Conservation (phyloP, 78 protist species). For the Mastigamoeba balamuthi region DNA sequence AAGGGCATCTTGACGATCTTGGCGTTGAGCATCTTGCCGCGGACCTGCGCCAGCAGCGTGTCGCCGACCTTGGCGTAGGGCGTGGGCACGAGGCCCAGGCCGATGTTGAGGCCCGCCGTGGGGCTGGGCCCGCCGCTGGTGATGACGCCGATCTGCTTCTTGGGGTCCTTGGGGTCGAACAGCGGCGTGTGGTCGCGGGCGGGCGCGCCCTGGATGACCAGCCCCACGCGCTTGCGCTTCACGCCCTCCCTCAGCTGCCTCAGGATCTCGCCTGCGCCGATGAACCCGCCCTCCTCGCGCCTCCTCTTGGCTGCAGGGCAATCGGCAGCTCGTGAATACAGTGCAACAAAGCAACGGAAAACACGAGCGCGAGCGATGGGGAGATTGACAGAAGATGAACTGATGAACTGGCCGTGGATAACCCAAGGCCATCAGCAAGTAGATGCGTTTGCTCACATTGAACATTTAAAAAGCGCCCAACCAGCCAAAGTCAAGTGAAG, state of each 20-base stretch:
- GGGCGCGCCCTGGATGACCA: slow-evolving; percentile 65
- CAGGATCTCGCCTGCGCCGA: slow-evolving; percentile 69
- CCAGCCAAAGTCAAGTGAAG: neutral
- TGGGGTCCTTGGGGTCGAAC: slow-evolving; percentile 1
- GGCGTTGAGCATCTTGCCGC: slow-evolving; percentile 23
- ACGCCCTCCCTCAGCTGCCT: slow-evolving; percentile 59
- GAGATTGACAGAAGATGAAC: no score
- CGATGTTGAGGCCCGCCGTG: slow-evolving; percentile 51
- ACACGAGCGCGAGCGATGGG: neutral
- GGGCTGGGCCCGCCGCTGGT: slow-evolving; percentile 83
- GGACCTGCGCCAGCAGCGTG: slow-evolving; percentile 12
- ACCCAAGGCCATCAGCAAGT: neutral
- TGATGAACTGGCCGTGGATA: no score
- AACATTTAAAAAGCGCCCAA: no score
- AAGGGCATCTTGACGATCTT: slow-evolving; percentile 79
- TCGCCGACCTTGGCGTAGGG: slow-evolving; percentile 33
- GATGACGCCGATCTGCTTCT: slow-evolving; percentile 59
- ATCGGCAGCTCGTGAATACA: no score
- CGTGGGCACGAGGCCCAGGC: slow-evolving; percentile 73
- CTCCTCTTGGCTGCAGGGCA: slow-evolving; percentile 49
- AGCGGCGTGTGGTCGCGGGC: slow-evolving; percentile 53
- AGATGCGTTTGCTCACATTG: no score
- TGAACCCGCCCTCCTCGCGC: slow-evolving; percentile 76
- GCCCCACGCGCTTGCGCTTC: slow-evolving; percentile 57
- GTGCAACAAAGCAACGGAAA: no score